phyloP scores from a whole-genome alignment of 2,329 filamentous ascomycete species.

The Sporothrix mexicana region DNA sequence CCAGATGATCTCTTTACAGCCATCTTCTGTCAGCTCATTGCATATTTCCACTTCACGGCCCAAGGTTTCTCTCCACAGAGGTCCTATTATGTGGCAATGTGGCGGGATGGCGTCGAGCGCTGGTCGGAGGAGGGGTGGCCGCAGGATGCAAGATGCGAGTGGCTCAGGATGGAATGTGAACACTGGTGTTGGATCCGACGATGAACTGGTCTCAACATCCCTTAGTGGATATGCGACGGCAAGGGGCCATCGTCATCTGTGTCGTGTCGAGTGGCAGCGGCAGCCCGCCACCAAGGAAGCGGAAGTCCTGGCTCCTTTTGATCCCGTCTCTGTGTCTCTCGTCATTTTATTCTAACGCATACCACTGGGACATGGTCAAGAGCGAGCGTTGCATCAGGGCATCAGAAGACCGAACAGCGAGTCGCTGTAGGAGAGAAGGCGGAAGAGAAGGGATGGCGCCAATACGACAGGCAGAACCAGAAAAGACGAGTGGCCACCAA shows the following conservation, averaged over 20 bases:
- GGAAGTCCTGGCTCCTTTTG: slow-evolving; percentile 16
- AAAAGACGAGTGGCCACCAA: neutral
- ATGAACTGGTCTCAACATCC: neutral
- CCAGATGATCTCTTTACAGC: too few species aligned
- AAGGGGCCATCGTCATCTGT: neutral
- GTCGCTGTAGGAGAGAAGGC: neutral
- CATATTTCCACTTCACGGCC: neutral
- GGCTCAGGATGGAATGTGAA: neutral
- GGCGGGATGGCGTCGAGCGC: neutral
- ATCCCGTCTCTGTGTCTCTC: neutral
- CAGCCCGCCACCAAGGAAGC: slow-evolving; percentile 16
- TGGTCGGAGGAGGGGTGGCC: neutral
- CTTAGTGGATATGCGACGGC: too few species aligned
- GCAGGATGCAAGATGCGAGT: neutral
- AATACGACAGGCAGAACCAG: slow-evolving; percentile 7
- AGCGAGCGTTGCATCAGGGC: neutral
- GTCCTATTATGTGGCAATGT: slow-evolving; percentile 24
- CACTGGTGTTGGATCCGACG: neutral
- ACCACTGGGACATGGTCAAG: neutral
- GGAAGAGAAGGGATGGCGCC: slow-evolving; percentile 4
- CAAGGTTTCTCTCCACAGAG: neutral
- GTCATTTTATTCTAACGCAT: neutral
- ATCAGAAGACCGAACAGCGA: neutral
- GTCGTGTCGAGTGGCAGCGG: slow-evolving; percentile 12
- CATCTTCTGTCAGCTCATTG: neutral